A percentile compares a stretch with the other conserved stretches of the same genome.
These are phyloP conservation scores for Podila horticola DNA, from an alignment of 192 early-diverging fungal species.

Conservation along the genomic window DNA sequence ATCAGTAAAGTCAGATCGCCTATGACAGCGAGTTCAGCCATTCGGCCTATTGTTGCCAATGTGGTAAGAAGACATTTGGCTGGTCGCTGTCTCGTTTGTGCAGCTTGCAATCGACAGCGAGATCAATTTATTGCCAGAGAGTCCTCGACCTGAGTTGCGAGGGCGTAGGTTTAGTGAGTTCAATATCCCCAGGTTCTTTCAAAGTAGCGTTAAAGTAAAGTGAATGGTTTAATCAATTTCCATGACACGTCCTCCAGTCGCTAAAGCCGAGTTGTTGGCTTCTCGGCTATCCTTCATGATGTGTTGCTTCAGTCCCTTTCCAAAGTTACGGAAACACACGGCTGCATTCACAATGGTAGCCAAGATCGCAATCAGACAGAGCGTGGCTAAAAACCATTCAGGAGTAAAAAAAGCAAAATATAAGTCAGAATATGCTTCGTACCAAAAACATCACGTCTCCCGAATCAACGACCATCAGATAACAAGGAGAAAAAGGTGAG, in stretches of 20 bases:
- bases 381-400: constrained; percentile 37
- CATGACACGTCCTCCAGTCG: constrained; percentile 21
- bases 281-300: constrained; percentile 13
- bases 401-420: constrained; percentile 2
- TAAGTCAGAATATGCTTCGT: constrained; percentile 12
- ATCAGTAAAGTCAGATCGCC: too few species aligned
- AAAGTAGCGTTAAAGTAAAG: too few species aligned
- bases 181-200: too few species aligned
- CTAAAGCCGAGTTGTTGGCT: constrained; percentile 12
- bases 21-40: too few species aligned
- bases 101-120: too few species aligned
- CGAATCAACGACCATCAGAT: constrained; percentile 5
- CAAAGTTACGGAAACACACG: constrained; percentile 67
- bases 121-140: too few species aligned
- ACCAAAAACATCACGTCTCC: neutral
- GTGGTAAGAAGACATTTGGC: too few species aligned
- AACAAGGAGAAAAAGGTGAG: neutral
- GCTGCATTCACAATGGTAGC: constrained; percentile 60
- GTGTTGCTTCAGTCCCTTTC: constrained; percentile 65
- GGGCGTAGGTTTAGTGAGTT: too few species aligned
- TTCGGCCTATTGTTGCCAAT: too few species aligned
- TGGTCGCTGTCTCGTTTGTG: too few species aligned
- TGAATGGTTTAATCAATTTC: constrained; percentile 18
- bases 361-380: constrained; percentile 60
- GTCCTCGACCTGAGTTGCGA: too few species aligned